A percentile compares a stretch with the other conserved stretches of the same genome.
These are phyloP conservation scores for Flaveria bidentis DNA, from an alignment of 129 eudicot species.

Conservation along the genomic window DNA sequence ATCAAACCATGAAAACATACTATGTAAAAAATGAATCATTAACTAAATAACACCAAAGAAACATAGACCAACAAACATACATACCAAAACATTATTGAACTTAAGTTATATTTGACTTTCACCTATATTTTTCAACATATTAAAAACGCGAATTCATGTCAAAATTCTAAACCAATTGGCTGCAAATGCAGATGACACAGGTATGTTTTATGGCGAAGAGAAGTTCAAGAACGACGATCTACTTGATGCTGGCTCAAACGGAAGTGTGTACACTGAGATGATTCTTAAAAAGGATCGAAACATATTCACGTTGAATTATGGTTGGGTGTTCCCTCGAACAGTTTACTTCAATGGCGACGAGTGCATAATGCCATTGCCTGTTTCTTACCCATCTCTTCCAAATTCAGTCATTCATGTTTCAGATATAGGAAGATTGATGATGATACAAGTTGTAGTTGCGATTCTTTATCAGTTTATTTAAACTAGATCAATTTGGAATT, in stretches of 20 bases:
- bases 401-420: slow-evolving; percentile 22
- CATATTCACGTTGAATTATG: slow-evolving; percentile 40
- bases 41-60: too few relatives aligned
- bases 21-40: too few relatives aligned
- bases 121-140: not conserved
- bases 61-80: not conserved
- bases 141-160: not conserved
- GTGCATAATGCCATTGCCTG: slow-evolving; percentile 53
- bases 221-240: slow-evolving; percentile 37
- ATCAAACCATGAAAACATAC: not conserved
- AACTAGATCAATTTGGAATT: not conserved
- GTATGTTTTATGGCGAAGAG: slow-evolving; percentile 50
- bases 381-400: slow-evolving; percentile 52
- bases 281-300: slow-evolving; percentile 44
- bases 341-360: slow-evolving; percentile 53
- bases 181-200: slow-evolving; percentile 53
- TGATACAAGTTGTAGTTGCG: slow-evolving; percentile 27
- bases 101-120: too few relatives aligned
- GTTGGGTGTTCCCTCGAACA: slow-evolving; percentile 57
- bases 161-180: not conserved
- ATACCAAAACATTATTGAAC: too few relatives aligned
- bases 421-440: not conserved
- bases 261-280: slow-evolving; percentile 47
- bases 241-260: slow-evolving; percentile 41
- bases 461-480: slow-evolving; percentile 11